phyloP scores from a whole-genome alignment of 2,329 filamentous ascomycete species.

The Botryotinia convoluta region DNA sequence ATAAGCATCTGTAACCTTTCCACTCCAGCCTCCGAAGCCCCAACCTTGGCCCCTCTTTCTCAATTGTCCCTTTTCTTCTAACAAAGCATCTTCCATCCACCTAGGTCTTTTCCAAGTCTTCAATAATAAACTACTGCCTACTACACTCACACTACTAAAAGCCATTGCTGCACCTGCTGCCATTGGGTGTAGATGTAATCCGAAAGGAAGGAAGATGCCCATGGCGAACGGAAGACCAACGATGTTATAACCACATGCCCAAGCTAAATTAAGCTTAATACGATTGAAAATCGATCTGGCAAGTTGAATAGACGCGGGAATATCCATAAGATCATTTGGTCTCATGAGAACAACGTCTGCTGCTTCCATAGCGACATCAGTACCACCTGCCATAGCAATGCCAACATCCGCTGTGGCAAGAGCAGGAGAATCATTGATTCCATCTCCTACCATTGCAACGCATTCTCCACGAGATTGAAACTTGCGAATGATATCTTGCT shows the following conservation, averaged over 20 bases:
- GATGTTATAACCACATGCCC: slow-evolving; percentile 91
- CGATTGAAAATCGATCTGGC: slow-evolving; percentile 81
- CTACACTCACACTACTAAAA: slow-evolving; percentile 83
- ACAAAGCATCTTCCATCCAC: slow-evolving; percentile 78
- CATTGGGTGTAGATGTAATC: slow-evolving; percentile 86
- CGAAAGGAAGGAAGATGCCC: slow-evolving; percentile 90
- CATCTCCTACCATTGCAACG: slow-evolving; percentile 96
- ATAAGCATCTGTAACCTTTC: slow-evolving; percentile 45
- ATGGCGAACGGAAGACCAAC: slow-evolving; percentile 93
- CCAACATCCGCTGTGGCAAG: slow-evolving; percentile 90
- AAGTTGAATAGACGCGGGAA: slow-evolving; percentile 82
- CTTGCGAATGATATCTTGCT: slow-evolving; percentile 77
- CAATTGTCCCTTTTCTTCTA: slow-evolving; percentile 55
- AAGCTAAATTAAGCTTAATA: slow-evolving; percentile 90
- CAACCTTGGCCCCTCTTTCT: slow-evolving; percentile 35
- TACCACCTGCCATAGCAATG: slow-evolving; percentile 88
- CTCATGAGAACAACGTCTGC: slow-evolving; percentile 96
- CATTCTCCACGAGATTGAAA: slow-evolving; percentile 72
- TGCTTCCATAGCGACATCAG: slow-evolving; percentile 96
- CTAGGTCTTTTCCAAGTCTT: slow-evolving; percentile 81
- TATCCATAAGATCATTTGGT: slow-evolving; percentile 84
- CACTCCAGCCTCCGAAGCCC: slow-evolving; percentile 43
- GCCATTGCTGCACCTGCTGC: slow-evolving; percentile 95
- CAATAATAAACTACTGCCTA: slow-evolving; percentile 76
- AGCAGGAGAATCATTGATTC: slow-evolving; percentile 96